A percentile compares a stretch with the other conserved stretches of the same genome.
phyloP scores from a whole-genome alignment of 345 rosid species.

The Lumnitzera racemosa region DNA sequence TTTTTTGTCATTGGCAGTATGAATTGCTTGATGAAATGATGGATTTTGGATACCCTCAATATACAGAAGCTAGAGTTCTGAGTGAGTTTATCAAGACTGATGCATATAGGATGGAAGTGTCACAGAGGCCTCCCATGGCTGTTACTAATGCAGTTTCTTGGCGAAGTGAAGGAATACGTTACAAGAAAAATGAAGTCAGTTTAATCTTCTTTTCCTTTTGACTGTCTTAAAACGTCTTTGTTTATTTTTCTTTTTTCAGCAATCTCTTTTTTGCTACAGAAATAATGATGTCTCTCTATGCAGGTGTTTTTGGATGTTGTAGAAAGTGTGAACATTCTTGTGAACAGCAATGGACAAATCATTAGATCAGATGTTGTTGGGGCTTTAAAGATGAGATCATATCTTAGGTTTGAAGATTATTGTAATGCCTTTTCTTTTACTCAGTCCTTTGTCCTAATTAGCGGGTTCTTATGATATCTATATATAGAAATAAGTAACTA shows the following conservation, averaged over 20 bases:
- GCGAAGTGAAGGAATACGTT: constrained; percentile 90
- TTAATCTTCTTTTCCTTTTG: constrained; percentile 10
- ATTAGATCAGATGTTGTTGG: constrained; percentile 94
- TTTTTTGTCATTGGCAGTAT: constrained; percentile 36
- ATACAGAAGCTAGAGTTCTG: constrained; percentile 83
- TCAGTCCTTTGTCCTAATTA: neutral
- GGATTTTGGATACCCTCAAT: constrained; percentile 98
- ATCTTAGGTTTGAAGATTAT: constrained; percentile 55
- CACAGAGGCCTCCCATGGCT: constrained; percentile 99
- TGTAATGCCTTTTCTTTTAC: neutral
- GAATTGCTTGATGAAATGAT: constrained; percentile 99
- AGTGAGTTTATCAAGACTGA: constrained; percentile 97
- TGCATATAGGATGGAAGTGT: constrained; percentile 94
- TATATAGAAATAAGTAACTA: too few relatives aligned
- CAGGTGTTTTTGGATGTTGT: constrained; percentile 95
- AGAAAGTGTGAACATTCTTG: constrained; percentile 92
- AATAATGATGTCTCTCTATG: constrained; percentile 11
- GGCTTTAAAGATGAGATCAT: constrained; percentile 96
- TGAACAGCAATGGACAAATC: constrained; percentile 94
- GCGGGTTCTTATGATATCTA: neutral
- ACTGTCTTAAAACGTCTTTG: constrained; percentile 2
- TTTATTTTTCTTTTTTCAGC: neutral
- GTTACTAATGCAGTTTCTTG: constrained; percentile 97
- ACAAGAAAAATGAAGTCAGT: constrained; percentile 88
- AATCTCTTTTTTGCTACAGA: constrained; percentile 3